Base-by-base conservation (phyloP, 2,329 filamentous ascomycete species). In the Fusarium incarnatum region DNA sequence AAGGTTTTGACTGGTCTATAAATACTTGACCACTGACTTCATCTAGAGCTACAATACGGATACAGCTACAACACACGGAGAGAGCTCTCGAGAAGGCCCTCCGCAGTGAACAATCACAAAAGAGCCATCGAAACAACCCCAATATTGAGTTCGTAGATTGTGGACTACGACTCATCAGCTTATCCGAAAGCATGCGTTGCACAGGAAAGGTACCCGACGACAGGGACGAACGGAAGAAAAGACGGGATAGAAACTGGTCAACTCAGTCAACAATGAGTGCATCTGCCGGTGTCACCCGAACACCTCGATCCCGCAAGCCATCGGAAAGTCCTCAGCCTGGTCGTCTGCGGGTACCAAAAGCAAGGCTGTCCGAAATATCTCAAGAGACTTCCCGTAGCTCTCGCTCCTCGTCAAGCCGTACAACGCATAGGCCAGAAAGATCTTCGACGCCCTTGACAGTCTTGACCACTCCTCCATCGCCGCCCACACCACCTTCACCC, bases 111-210 rank as follows among this genome's bases (percentile, higher is more conserved):
- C 4, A 8, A 25, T 7, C 16, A 8, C 10, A 20, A 30, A 25
- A n/a, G 5, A 30, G 15, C 16, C 5, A 20, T 7, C 20, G 42
- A 2, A 8, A 25, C 5, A 20, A 23, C 15, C 41, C 32, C 4
- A n/a, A 10, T 12, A 6, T 16, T 16, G 55, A 57, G 22, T 50
- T 50, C 8, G 11, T 15, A 16, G 12, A 40, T 18, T 40, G 27
- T 7, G 54, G 25, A 22, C 20, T 9, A 18, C 6, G n/a, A 3
- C 55, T 57, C 15, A 16, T 57, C 6, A 20, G 34, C 11, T 6
- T 57, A 3, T 41, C 55, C 5, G 16, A 52, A 20, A 57, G 46
- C 2, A 57, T 57, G 45, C 46, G 46, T 23, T 27, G 10, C 13
- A 52, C 46, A 7, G 34, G 46, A 5, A 15, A 8, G 16, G 20